Percentiles rank a stretch among this genome's conserved stretches.
phyloP scores from a whole-genome alignment of 2,329 filamentous ascomycete species.

The Aspergillus oerlinghausenensis region DNA sequence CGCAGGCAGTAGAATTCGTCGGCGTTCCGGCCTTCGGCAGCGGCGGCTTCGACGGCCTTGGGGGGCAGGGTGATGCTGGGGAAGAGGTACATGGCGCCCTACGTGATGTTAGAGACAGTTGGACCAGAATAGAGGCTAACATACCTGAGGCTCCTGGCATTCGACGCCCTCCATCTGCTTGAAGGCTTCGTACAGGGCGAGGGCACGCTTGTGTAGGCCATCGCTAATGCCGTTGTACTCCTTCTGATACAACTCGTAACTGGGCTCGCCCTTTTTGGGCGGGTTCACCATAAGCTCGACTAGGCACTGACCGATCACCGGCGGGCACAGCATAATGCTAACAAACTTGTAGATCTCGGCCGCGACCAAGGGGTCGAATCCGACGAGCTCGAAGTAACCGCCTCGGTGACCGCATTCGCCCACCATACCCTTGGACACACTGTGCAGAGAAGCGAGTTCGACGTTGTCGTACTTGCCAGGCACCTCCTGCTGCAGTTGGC shows the following conservation, averaged over 20 bases:
- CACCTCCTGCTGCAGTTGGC: constrained; percentile 68
- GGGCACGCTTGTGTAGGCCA: constrained; percentile 73
- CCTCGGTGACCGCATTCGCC: constrained; percentile 97
- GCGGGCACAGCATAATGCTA: constrained; percentile 92
- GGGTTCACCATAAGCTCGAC: constrained; percentile 99
- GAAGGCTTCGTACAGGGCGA: constrained; percentile 85
- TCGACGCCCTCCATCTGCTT: constrained; percentile 92
- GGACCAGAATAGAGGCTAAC: constrained; percentile 14
- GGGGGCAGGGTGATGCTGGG: constrained; percentile 78
- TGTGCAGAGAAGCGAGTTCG: constrained; percentile 89
- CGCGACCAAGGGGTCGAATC: constrained; percentile 79
- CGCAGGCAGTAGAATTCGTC: constrained; percentile 95
- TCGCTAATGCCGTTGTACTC: constrained; percentile 82
- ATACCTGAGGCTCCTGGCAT: constrained; percentile 72
- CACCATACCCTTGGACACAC: constrained; percentile 96
- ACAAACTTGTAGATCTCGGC: constrained; percentile 98
- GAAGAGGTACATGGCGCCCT: constrained; percentile 99
- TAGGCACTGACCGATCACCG: constrained; percentile 91
- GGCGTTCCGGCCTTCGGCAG: constrained; percentile 65
- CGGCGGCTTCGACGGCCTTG: constrained; percentile 72
- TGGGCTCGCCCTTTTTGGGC: constrained; percentile 75
- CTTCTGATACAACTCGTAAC: constrained; percentile 73
- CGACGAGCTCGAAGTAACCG: constrained; percentile 93
- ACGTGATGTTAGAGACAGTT: constrained; percentile 5
- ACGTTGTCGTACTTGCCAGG: constrained; percentile 76